phyloP scores from a whole-genome alignment of 345 rosid species.

The Erysimum cheiranthoides region DNA sequence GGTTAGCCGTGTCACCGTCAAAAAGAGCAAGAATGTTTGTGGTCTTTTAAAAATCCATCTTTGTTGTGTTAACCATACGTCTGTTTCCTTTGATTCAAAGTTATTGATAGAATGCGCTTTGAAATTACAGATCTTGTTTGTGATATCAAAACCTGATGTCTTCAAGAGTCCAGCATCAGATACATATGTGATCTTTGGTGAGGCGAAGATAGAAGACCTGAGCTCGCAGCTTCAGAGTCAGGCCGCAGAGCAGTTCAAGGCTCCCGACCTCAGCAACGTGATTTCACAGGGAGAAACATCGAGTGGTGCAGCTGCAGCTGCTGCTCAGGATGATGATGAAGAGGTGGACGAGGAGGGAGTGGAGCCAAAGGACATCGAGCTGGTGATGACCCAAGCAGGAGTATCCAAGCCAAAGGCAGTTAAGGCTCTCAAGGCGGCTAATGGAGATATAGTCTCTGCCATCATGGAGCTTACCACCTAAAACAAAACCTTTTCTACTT shows the following conservation, averaged over 20 bases:
- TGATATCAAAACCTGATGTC: conserved; percentile 87
- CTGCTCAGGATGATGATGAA: conserved; percentile 64
- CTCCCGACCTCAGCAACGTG: conserved; percentile 62
- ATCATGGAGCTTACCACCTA: conserved; percentile 91
- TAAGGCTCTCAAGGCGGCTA: conserved; percentile 72
- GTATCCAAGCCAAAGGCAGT: conserved; percentile 77
- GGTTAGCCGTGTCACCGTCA: conserved; percentile 82
- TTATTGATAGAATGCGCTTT: conserved; percentile 14
- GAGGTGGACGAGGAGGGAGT: conserved; percentile 85
- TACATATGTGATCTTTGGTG: conserved; percentile 81
- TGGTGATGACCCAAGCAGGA: conserved; percentile 95
- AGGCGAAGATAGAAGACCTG: conserved; percentile 90
- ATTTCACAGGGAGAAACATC: conserved; percentile 75
- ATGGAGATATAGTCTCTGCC: conserved; percentile 86
- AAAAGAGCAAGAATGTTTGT: conserved; percentile 83
- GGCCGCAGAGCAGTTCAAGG: conserved; percentile 89
- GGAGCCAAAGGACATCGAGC: conserved; percentile 86
- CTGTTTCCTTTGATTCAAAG: neutral
- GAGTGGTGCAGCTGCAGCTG: conserved; percentile 18
- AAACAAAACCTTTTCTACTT: conserved; percentile 25
- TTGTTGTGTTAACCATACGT: neutral
- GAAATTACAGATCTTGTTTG: conserved; percentile 65
- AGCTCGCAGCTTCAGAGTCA: conserved; percentile 87
- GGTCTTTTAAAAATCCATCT: conserved; percentile 6
- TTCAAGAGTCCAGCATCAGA: conserved; percentile 91